Conservation (phyloP, 805 yeast genomes). For the Saccharomycopsis sp. region DNA sequence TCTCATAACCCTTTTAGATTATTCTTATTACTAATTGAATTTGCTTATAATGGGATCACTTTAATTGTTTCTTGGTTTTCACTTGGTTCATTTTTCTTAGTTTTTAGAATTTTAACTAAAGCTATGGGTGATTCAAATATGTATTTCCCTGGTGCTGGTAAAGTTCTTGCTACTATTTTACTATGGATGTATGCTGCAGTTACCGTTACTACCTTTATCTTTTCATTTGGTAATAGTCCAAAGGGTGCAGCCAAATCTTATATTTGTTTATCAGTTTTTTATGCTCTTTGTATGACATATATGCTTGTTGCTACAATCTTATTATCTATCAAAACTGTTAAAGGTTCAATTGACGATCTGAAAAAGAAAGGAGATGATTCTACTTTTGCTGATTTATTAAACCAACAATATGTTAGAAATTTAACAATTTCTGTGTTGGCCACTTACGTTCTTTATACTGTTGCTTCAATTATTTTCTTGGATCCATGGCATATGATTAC, state of each 20-base stretch:
- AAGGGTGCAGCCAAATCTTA: constrained; percentile 79
- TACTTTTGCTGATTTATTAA: constrained; percentile 33
- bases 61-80: constrained; percentile 89
- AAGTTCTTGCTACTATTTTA: constrained; percentile 64
- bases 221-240: constrained; percentile 92
- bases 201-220: constrained; percentile 73
- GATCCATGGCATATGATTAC: constrained; percentile 94
- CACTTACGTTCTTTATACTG: constrained; percentile 70
- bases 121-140: constrained; percentile 50
- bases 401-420: constrained; percentile 70
- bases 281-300: constrained; percentile 82
- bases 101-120: constrained; percentile 77
- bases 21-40: constrained; percentile 63
- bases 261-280: constrained; percentile 59
- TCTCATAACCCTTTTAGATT: constrained; percentile 64
- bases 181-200: constrained; percentile 80
- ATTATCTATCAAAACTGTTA: constrained; percentile 46
- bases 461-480: constrained; percentile 69
- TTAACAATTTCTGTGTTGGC: constrained; percentile 74
- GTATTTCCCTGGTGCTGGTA: constrained; percentile 52
- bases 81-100: constrained; percentile 79
- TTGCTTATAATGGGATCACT: constrained; percentile 63
- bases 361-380: constrained; percentile 19
- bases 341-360: constrained; percentile 43
- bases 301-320: constrained; percentile 84